Evolutionary conservation across 2,329 filamentous ascomycete genomes (phyloP).

Genomic region (Gliomastix tumulicola): DNA sequence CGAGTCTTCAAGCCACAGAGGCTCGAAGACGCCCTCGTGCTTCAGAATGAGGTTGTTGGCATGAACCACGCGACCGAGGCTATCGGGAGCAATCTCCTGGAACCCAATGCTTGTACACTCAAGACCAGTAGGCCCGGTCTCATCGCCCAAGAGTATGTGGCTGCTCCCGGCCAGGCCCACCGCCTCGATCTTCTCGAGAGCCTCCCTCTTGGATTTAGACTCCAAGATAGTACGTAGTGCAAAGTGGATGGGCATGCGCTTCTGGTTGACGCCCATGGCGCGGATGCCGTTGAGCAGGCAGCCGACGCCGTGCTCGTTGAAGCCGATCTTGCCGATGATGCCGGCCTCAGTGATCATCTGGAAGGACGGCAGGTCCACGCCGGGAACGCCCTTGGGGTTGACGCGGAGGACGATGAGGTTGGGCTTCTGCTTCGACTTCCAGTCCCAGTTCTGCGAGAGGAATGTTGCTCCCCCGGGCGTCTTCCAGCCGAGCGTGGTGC

Average conservation of each 20-base stretch:
- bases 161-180: constrained; percentile 6
- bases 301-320: constrained; percentile 54
- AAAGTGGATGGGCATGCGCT: constrained; percentile 52
- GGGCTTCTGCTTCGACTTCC: constrained; percentile 46
- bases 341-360: constrained; percentile 52
- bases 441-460: constrained; percentile 56
- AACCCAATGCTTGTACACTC: constrained; percentile 6
- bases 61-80: constrained; percentile 4
- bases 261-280: constrained; percentile 43
- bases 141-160: constrained; percentile 7
- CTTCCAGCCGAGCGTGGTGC: constrained; percentile 43
- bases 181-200: neutral
- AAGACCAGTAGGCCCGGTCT: constrained; percentile 2
- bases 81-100: constrained; percentile 3
- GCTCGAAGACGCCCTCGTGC: constrained; percentile 18
- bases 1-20: constrained; percentile 20
- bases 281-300: constrained; percentile 56
- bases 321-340: constrained; percentile 60
- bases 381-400: constrained; percentile 16
- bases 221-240: constrained; percentile 52
- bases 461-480: constrained; percentile 19
- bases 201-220: constrained; percentile 22
- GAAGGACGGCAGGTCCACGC: constrained; percentile 32
- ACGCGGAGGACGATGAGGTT: constrained; percentile 44
- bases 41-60: constrained; percentile 13